Percentiles rank a stretch among this genome's conserved stretches.
Conservation (phyloP, 2,329 filamentous ascomycete species). For the Ascochyta fabae region DNA sequence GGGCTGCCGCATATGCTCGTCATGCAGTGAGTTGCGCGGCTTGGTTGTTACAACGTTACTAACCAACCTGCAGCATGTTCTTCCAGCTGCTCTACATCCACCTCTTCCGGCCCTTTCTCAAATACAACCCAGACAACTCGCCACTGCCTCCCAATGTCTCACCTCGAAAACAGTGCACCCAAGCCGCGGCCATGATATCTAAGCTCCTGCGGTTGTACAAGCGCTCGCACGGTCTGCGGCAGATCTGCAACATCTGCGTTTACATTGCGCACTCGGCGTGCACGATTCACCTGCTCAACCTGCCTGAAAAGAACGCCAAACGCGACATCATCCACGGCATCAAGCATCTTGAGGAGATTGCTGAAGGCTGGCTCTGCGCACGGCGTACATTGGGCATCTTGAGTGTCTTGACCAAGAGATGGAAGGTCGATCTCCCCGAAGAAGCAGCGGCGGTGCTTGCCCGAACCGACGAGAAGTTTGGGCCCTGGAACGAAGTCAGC, state of each 20-base stretch:
- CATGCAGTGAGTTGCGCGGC: slow-evolving; percentile 75
- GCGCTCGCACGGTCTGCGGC: slow-evolving; percentile 84
- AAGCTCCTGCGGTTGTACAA: slow-evolving; percentile 96
- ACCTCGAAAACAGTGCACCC: slow-evolving; percentile 86
- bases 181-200: slow-evolving; percentile 86
- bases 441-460: slow-evolving; percentile 80
- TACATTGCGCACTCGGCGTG: slow-evolving; percentile 96
- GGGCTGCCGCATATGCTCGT: slow-evolving; percentile 82
- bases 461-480: slow-evolving; percentile 80
- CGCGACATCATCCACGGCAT: slow-evolving; percentile 90
- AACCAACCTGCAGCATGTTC: slow-evolving; percentile 76
- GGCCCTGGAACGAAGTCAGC: slow-evolving; percentile 58
- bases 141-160: slow-evolving; percentile 87
- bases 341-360: slow-evolving; percentile 92
- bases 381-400: slow-evolving; percentile 84
- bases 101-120: slow-evolving; percentile 92
- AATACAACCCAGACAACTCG: slow-evolving; percentile 81
- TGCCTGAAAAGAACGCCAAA: slow-evolving; percentile 89
- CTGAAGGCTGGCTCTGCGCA: slow-evolving; percentile 91
- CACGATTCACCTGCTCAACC: slow-evolving; percentile 90
- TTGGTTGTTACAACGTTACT: slow-evolving; percentile 18
- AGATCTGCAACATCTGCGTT: slow-evolving; percentile 95
- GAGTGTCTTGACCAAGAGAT: slow-evolving; percentile 83
- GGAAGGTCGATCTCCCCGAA: slow-evolving; percentile 84
- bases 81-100: slow-evolving; percentile 96